Conservation (phyloP, 2,329 filamentous ascomycete species). For the Fusarium mexicanum region DNA sequence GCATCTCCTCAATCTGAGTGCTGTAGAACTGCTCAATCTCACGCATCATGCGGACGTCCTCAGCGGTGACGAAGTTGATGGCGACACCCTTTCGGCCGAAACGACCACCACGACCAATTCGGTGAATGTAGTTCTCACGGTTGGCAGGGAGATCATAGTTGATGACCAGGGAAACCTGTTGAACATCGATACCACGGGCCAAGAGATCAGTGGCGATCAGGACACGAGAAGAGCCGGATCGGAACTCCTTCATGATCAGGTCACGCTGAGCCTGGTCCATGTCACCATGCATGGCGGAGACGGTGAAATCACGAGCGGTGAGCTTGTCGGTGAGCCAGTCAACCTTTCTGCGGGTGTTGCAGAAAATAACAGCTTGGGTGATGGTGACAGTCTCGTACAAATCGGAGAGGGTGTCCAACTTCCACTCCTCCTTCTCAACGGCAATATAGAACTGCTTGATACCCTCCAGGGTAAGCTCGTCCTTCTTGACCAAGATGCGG, state of each 20-base stretch:
- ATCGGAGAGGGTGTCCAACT: slow-evolving; percentile 98
- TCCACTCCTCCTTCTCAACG: slow-evolving; percentile 99
- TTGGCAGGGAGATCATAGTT: slow-evolving; percentile 99
- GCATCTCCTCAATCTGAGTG: slow-evolving; percentile 99
- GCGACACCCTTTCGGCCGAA: slow-evolving; percentile 99
- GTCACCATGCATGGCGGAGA: slow-evolving; percentile 99
- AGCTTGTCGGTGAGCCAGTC: slow-evolving; percentile 99
- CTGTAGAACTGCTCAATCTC: slow-evolving; percentile 99
- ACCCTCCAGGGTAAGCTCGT: slow-evolving; percentile 98
- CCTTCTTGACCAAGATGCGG: slow-evolving; percentile 99
- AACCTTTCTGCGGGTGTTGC: slow-evolving; percentile 99
- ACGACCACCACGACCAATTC: slow-evolving; percentile 98
- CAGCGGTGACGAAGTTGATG: slow-evolving; percentile 99
- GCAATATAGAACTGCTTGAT: slow-evolving; percentile 99
- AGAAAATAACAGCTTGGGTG: slow-evolving; percentile 99
- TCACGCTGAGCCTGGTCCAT: slow-evolving; percentile 99
- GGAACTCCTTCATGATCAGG: slow-evolving; percentile 99
- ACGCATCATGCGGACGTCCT: slow-evolving; percentile 99
- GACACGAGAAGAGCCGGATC: slow-evolving; percentile 97
- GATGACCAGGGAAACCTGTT: slow-evolving; percentile 99
- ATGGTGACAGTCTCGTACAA: slow-evolving; percentile 99
- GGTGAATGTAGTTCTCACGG: slow-evolving; percentile 99
- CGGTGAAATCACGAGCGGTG: slow-evolving; percentile 97
- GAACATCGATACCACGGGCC: slow-evolving; percentile 99
- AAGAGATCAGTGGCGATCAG: slow-evolving; percentile 97